A percentile compares a stretch with the other conserved stretches of the same genome.
These are phyloP conservation scores for Exidia glandulosa DNA, from an alignment of 768 basidiomycete species.

Conservation along the genomic window DNA sequence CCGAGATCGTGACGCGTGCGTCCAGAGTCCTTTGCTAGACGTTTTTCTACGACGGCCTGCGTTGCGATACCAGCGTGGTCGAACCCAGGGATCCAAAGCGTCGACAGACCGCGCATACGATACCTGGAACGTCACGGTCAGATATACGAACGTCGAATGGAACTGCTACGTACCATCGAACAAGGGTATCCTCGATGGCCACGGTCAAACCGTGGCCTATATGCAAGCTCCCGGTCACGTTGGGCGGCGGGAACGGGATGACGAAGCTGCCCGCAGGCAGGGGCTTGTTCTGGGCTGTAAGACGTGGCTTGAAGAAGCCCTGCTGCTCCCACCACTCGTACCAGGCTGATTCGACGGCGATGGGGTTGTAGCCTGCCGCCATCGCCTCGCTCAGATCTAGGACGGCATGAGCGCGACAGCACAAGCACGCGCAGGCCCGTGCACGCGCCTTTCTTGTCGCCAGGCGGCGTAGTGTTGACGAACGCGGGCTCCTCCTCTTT, in stretches of 20 bases:
- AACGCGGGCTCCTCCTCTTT: constrained; percentile 62
- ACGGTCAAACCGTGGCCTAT: constrained; percentile 91
- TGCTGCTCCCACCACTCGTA: constrained; percentile 95
- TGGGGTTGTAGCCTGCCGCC: constrained; percentile 90
- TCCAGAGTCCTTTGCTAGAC: constrained; percentile 72
- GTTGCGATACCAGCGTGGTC: constrained; percentile 99
- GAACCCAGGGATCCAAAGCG: constrained; percentile 86
- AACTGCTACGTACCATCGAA: constrained; percentile 60
- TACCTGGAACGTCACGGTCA: constrained; percentile 43
- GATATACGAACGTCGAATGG: background rate
- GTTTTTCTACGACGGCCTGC: constrained; percentile 93
- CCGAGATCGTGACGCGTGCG: constrained; percentile 90
- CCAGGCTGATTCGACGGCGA: constrained; percentile 90
- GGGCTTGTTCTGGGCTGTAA: constrained; percentile 42
- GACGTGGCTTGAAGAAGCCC: constrained; percentile 80
- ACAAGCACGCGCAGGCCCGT: background rate
- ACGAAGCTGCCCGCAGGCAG: constrained; percentile 66
- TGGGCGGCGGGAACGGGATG: constrained; percentile 87
- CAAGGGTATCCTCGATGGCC: constrained; percentile 80
- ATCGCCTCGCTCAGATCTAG: constrained; percentile 79
- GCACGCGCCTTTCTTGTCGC: constrained; percentile 82
- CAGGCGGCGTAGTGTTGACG: constrained; percentile 80
- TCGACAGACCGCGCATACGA: constrained; percentile 89
- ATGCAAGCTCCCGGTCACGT: constrained; percentile 91
- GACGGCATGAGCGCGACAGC: background rate